Conservation (phyloP, 768 basidiomycete species). For the Russula virescens region DNA sequence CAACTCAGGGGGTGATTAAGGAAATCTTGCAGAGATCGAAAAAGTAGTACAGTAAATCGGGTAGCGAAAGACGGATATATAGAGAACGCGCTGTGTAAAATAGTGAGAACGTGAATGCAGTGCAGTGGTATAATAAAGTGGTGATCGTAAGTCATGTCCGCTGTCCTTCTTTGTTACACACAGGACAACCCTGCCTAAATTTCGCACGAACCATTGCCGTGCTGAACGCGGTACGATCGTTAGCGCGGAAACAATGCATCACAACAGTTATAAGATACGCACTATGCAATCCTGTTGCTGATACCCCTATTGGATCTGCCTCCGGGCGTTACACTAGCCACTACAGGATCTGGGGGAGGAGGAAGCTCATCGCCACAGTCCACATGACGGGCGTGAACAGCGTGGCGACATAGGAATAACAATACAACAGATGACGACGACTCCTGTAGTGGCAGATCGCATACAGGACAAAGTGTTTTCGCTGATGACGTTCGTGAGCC, state of each 20-base stretch:
- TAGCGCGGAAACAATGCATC: background rate
- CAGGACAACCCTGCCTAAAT: conserved; percentile 67
- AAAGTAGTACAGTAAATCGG: background rate
- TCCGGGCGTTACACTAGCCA: conserved; percentile 41
- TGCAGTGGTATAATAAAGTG: background rate
- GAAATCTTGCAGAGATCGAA: background rate
- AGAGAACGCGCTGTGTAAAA: background rate
- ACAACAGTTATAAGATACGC: conserved; percentile 15
- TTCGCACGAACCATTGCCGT: conserved; percentile 65
- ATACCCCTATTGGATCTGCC: conserved; percentile 39
- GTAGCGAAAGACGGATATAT: background rate
- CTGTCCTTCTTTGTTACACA: conserved; percentile 60
- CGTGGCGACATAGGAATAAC: conserved; percentile 83
- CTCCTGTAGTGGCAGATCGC: conserved; percentile 52
- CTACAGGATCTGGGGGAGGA: conserved; percentile 48
- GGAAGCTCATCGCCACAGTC: conserved; percentile 61
- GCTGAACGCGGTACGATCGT: conserved; percentile 33
- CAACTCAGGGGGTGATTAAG: background rate
- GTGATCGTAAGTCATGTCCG: conserved; percentile 25
- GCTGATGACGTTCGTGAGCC: conserved; percentile 36
- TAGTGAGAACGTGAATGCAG: background rate
- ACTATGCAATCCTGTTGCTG: conserved; percentile 79
- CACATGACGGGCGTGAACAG: conserved; percentile 76
- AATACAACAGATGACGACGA: conserved; percentile 56
- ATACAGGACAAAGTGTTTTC: conserved; percentile 61